Evolutionary conservation across 352 stramenopile genomes (phyloP), one percentile per base, ranked within the genome.

Genomic region (Albugo laibachii): DNA sequence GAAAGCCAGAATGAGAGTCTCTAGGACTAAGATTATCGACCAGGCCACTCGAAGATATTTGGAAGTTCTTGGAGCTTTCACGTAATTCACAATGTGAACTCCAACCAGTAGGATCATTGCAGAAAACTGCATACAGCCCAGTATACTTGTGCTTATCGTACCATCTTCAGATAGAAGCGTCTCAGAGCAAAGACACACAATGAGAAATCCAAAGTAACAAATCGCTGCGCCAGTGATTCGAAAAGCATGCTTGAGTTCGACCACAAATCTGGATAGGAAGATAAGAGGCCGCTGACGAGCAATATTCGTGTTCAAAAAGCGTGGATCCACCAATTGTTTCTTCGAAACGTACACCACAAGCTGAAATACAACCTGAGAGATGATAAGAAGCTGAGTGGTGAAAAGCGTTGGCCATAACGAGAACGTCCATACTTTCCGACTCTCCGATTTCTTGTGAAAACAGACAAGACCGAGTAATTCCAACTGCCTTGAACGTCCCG

Each of bases 331-430:
- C 1, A 61, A 71, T 16, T 82, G 59, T 13, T 65, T 76, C 36
- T 83, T 87, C 0, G 65, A 58, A 13, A 83, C 68, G 39, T 92
- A 92, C 5, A 92, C 76, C 42, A 88, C 74, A 18, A 92, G 62
- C 55, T 92, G 78, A 38, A 87, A 83, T 11, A 92, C 71, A 12
- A 92, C 44, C 51, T 88, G 73, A 14, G 83, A 65, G 24, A 92
- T 88, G 42, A 92, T 84, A 10, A 86, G 47, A 20, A 92, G 62
- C 45, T 92, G 78, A 0, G 78, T 74, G 21, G 61, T 83, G 51
- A 88, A 92, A 0, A 92, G 53, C 1, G 78, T 85, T 15, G 75
- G 69, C 69, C 69, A 92, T 20, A 92, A 50, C 15, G 72, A 71
- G 24, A 31, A 31, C 10, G 55, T 54, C 78, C 78, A 92, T 6